Evolutionary conservation across 2,329 filamentous ascomycete genomes (phyloP), one percentile per base, ranked within the genome.

Genomic region (Claviceps sp.): DNA sequence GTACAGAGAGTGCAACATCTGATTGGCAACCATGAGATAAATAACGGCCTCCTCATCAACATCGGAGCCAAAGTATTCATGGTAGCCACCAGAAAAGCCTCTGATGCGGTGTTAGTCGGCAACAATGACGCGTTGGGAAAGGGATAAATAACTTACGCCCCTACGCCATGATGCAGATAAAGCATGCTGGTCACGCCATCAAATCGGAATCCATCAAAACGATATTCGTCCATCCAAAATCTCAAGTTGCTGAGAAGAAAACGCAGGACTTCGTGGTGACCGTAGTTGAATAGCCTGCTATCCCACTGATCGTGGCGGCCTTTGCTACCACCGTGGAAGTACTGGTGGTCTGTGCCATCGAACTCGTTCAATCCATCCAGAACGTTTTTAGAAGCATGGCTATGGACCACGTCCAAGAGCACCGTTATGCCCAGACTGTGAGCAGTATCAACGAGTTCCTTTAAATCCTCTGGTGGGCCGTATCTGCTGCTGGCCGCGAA

Each of bases 141-240:
- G 8, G 20, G 5, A 18, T 7, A 44, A 4, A 44, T 24, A 53
- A 70, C 87, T 77, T 74, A 93, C 82, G 90, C 94, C 74, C 93
- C 93, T 68, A 98, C 95, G 47, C 93, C 93, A 65, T 98, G 93
- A 65, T 98, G 93, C 16, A 75, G 72, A 68, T 98, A 98, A 53
- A 98, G 83, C 89, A 98, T 98, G 71, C 90, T 96, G 1, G 93
- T 98, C 50, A 98, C 93, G 58, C 93, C 93, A 60, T 98, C 93
- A 62, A 98, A 98, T 43, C 93, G 82, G 77, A 97, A 98, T 24
- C 93, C 93, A 64, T 98, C 93, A 64, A 98, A 97, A 42, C 82
- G 74, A 63, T 96, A 98, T 70, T 96, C 90, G 52, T 97, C 91
- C 90, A 98, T 97, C 90, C 93, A 98, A 73, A 95, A 98, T 24